Evolutionary conservation across 2,329 filamentous ascomycete species (phyloP), one percentile per base, ranked within the genome.

Genomic region (Pseudogymnoascus sp.): DNA sequence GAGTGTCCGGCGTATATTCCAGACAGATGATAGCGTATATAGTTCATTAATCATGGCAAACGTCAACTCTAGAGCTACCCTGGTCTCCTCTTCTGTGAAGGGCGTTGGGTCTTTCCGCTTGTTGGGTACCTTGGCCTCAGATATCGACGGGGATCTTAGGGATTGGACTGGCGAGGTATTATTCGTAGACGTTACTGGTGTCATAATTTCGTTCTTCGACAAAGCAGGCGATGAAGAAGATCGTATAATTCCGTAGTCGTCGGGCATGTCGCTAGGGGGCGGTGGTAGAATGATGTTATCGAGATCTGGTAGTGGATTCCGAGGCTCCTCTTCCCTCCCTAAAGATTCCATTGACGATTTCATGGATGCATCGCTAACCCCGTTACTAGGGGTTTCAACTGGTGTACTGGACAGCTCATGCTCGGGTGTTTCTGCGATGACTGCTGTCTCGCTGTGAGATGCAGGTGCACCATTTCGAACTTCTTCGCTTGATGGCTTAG

Each of bases 1-100:
- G 34, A 99, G 84, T 0, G 93, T 97, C 61, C 91, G 88, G 12
- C 95, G 90, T 71, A 99, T 91, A 67, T 93, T 93, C 95, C 95
- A 99, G 5, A 93, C 95, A 0, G 93, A 96, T 18, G 91, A 96
- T 31, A 99, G 81, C 2, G 89, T 96, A 77, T 97, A 99, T 67
- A 97, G 86, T 76, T 97, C 92, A 72, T 92, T 96, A 71, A 97
- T 95, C 39, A 96, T 87, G 39, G 95, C 95, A 76, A 99, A 99
- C 66, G 97, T 83, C 39, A 99, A 87, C 74, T 99, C 95, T 12
- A 99, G 88, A 1, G 93, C 88, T 54, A 97, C 88, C 21, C 89
- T 87, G 0, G 93, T 95, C 77, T 99, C 95, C 65, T 88, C 83
- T 69, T 96, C 89, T 0, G 88, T 89, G 45, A 99, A 81, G 0